These are phyloP conservation scores for Penicillium samsonianum DNA, from an alignment of 495 filamentous ascomycete genomes.

Conservation along the genomic window DNA sequence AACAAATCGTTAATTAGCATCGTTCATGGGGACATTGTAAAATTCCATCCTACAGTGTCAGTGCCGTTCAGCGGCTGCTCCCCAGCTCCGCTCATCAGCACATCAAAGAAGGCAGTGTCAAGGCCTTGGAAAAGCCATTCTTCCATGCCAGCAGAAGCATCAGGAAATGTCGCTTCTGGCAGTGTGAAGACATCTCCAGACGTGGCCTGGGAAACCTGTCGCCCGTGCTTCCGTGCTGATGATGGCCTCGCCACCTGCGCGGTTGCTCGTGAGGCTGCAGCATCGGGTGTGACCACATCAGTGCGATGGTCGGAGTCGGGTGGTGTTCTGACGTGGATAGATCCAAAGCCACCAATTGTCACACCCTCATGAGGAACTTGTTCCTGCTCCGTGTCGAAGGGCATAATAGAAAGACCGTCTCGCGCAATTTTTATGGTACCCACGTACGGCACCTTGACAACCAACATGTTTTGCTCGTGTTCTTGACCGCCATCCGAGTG, in stretches of 20 bases:
- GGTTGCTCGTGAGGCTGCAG: not conserved
- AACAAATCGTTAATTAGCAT: not conserved
- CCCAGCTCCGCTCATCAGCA: constrained; percentile 1
- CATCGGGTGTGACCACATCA: not conserved
- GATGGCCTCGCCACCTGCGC: not conserved
- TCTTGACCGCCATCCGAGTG: not conserved
- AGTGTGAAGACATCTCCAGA: not conserved
- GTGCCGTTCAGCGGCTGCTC: not conserved
- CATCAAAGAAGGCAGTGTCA: constrained; percentile 5
- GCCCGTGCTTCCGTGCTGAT: not conserved
- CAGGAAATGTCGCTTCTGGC: not conserved
- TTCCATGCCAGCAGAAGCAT: not conserved
- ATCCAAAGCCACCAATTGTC: constrained; percentile 1
- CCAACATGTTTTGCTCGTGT: not conserved
- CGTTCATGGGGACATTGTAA: not conserved
- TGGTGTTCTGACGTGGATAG: constrained; percentile 1
- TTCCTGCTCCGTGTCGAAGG: not conserved
- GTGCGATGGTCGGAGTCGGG: not conserved
- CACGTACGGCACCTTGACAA: constrained; percentile 1
- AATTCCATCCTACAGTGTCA: constrained; percentile 1
- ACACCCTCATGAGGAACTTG: not conserved
- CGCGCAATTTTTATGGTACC: constrained; percentile 1
- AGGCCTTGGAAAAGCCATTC: constrained; percentile 4
- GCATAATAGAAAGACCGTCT: not conserved
- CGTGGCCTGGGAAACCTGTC: not conserved